A percentile compares a stretch with the other conserved stretches of the same genome.
Conservation (phyloP, 495 filamentous ascomycete species). For the Aspergillus heteromorphus region DNA sequence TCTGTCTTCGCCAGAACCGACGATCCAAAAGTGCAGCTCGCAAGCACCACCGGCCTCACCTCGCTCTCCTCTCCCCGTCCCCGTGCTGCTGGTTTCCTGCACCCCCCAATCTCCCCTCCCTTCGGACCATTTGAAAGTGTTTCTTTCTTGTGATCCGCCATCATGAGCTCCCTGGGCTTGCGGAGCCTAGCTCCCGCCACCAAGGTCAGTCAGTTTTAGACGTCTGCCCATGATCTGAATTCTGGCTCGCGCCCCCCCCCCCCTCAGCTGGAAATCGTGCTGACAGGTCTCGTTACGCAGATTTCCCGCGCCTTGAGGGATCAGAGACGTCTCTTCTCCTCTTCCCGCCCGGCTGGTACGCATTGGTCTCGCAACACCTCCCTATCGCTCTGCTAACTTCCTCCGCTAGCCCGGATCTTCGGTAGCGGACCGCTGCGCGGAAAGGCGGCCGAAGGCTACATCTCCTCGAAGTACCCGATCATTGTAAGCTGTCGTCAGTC, state of each 20-base stretch:
- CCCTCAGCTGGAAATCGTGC: constrained; percentile 9
- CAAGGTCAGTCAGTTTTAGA: constrained; percentile 41
- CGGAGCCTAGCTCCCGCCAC: constrained; percentile 55
- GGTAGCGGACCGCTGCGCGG: constrained; percentile 78
- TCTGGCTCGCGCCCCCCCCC: constrained; percentile 19
- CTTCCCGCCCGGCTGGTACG: constrained; percentile 75
- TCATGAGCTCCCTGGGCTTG: constrained; percentile 54
- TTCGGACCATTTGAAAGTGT: constrained; percentile 26
- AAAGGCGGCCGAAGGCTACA: constrained; percentile 79
- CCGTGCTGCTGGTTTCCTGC: constrained; percentile 17
- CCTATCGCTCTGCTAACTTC: constrained; percentile 23
- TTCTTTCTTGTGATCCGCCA: constrained; percentile 32
- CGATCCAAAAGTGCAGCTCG: constrained; percentile 33
- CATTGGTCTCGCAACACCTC: constrained; percentile 17
- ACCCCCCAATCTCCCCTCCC: constrained; percentile 4
- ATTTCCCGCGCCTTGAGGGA: constrained; percentile 42
- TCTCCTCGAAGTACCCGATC: constrained; percentile 83
- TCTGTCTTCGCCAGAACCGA: constrained; percentile 20
- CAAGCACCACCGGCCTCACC: constrained; percentile 23
- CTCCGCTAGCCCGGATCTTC: constrained; percentile 64
- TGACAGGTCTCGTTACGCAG: constrained; percentile 29
- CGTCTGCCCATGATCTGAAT: constrained; percentile 9
- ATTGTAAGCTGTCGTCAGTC: constrained; percentile 58
- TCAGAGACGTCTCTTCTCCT: constrained; percentile 75
- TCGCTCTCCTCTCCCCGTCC: constrained; percentile 21